Percentiles rank a stretch among this genome's conserved stretches.
Evolutionary conservation across 176 grass and related monocot genomes (phyloP).

Genomic region (Triticum timopheevii): DNA sequence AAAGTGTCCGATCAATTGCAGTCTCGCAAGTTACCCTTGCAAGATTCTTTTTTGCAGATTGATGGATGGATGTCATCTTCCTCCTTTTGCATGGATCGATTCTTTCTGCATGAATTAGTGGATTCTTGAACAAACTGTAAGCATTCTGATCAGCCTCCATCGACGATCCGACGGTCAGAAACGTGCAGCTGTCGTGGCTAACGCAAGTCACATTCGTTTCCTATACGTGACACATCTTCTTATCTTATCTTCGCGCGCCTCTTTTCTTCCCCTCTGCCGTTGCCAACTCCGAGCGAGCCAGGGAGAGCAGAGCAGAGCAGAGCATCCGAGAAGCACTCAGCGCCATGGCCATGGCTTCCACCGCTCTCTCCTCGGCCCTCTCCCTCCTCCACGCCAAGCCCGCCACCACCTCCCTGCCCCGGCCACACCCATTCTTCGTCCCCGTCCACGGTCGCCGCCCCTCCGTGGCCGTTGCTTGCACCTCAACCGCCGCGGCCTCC

Average conservation of each 20-base stretch:
- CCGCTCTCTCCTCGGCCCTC: slow-evolving; percentile 27
- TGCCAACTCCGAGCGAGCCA: background rate
- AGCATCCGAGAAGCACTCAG: background rate
- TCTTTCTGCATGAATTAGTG: background rate
- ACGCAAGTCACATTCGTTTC: background rate
- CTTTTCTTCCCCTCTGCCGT: background rate
- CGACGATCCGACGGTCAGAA: background rate
- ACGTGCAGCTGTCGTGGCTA: background rate
- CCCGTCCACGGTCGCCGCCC: background rate
- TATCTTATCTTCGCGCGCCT: slow-evolving; percentile 30
- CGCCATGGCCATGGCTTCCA: slow-evolving; percentile 29
- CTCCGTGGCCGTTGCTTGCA: background rate
- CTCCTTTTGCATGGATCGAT: background rate
- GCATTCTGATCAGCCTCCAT: background rate
- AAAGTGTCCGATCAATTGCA: background rate
- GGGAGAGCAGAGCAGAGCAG: background rate
- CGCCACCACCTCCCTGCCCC: background rate
- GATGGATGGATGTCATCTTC: background rate
- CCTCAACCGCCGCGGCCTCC: background rate
- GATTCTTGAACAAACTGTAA: background rate
- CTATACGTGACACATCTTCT: background rate
- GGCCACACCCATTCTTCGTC: background rate
- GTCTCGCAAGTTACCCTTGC: background rate
- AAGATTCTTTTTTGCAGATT: background rate
- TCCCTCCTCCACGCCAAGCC: background rate